A percentile compares a stretch with the other conserved stretches of the same genome.
These are phyloP conservation scores for Buddleja alternifolia DNA, from an alignment of 257 asterid genomes.

Conservation along the genomic window DNA sequence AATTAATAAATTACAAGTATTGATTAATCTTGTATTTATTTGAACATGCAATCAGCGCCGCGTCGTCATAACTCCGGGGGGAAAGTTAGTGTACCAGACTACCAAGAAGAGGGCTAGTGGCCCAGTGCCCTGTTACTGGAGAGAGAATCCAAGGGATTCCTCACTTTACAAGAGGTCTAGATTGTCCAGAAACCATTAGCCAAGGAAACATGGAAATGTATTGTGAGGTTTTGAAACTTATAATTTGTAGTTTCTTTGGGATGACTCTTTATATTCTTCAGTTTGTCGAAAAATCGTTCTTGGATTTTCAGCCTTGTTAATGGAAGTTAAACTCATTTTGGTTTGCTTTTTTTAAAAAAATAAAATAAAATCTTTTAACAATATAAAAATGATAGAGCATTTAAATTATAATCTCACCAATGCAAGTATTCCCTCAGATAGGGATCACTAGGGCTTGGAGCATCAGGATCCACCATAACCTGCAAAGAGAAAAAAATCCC, in stretches of 20 bases:
- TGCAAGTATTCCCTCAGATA: slow-evolving; percentile 59
- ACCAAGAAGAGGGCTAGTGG: slow-evolving; percentile 33
- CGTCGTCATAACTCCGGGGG: slow-evolving; percentile 34
- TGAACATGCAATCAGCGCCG: no score
- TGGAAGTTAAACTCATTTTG: slow-evolving; percentile 23
- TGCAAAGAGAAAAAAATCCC: neutral
- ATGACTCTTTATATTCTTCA: slow-evolving; percentile 7
- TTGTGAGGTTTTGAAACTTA: slow-evolving; percentile 27
- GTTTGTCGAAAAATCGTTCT: slow-evolving; percentile 32
- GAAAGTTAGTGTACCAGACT: slow-evolving; percentile 26
- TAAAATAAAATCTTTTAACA: no score
- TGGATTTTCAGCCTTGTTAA: neutral
- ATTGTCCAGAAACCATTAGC: slow-evolving; percentile 29
- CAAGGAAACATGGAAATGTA: slow-evolving; percentile 26
- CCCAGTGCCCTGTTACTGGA: slow-evolving; percentile 32
- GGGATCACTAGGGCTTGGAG: slow-evolving; percentile 72
- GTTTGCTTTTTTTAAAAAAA: slow-evolving; percentile 16
- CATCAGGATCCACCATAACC: slow-evolving; percentile 72
- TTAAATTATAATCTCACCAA: slow-evolving; percentile 40
- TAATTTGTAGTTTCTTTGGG: slow-evolving; percentile 25
- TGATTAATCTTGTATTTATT: no score
- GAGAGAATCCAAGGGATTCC: slow-evolving; percentile 38
- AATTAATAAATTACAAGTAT: no score
- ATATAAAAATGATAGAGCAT: no score
- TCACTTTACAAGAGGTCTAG: slow-evolving; percentile 37